Conservation (phyloP, 768 basidiomycete species). For the Russula vinacea region DNA sequence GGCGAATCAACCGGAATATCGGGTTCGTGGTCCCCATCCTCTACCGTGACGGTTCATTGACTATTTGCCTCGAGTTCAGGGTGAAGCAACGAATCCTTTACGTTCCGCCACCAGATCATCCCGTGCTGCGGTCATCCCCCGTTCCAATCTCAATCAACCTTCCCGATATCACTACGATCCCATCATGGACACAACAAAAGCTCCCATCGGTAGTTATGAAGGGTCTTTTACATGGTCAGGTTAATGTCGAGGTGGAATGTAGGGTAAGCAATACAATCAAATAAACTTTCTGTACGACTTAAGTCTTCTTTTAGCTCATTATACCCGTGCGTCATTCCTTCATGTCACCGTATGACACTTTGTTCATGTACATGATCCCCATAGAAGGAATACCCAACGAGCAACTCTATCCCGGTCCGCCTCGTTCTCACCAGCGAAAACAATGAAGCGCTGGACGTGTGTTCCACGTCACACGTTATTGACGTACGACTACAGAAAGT, state of each 20-base stretch:
- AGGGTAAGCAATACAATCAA: slow-evolving; percentile 1
- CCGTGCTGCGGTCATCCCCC: background rate
- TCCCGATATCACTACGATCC: background rate
- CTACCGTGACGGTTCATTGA: background rate
- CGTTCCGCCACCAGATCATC: background rate
- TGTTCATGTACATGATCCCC: background rate
- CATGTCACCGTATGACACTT: background rate
- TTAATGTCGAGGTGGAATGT: slow-evolving; percentile 22
- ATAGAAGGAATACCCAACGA: slow-evolving; percentile 9
- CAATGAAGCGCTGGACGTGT: slow-evolving; percentile 13
- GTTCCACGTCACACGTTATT: slow-evolving; percentile 11
- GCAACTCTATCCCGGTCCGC: slow-evolving; percentile 17
- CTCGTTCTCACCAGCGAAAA: slow-evolving; percentile 17
- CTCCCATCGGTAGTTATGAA: slow-evolving; percentile 9
- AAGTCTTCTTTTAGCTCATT: slow-evolving; percentile 7
- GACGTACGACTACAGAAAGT: slow-evolving; percentile 22
- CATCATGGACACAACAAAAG: slow-evolving; percentile 13
- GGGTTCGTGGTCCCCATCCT: slow-evolving; percentile 14
- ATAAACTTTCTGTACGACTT: background rate
- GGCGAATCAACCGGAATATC: slow-evolving; percentile 11
- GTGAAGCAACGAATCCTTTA: slow-evolving; percentile 5
- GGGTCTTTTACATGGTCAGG: slow-evolving; percentile 10
- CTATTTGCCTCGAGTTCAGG: background rate
- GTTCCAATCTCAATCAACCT: background rate
- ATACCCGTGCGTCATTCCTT: slow-evolving; percentile 8